Conservation (phyloP, 352 stramenopile species). For the Pythium apleroticum region DNA sequence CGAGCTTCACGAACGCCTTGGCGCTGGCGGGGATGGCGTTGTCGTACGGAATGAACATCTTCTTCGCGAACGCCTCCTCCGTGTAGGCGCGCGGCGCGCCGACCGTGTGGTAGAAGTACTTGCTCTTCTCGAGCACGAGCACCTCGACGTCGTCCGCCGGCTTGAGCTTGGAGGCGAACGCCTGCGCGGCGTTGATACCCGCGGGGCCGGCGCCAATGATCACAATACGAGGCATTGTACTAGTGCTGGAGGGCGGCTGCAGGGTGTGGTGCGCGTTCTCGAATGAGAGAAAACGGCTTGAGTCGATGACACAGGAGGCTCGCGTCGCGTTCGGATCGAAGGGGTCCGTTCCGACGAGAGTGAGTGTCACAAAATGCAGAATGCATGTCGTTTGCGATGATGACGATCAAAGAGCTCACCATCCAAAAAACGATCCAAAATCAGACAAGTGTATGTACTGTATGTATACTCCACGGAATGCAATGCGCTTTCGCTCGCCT, state of each 20-base stretch:
- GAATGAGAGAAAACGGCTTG: too few species aligned
- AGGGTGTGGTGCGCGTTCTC: neutral
- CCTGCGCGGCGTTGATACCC: slow-evolving; percentile 43
- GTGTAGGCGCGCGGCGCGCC: slow-evolving; percentile 54
- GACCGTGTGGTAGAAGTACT: slow-evolving; percentile 46
- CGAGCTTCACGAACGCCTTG: slow-evolving; percentile 15
- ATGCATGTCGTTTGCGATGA: neutral
- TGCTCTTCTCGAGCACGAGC: slow-evolving; percentile 58
- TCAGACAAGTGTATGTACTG: too few species aligned
- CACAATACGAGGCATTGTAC: slow-evolving; percentile 37
- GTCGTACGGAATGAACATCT: slow-evolving; percentile 70
- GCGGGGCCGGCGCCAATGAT: slow-evolving; percentile 62
- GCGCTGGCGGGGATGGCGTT: slow-evolving; percentile 43
- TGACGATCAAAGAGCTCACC: neutral
- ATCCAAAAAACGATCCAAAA: neutral
- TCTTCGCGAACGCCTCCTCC: slow-evolving; percentile 42
- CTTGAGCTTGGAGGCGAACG: slow-evolving; percentile 40
- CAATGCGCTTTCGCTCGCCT: too few species aligned
- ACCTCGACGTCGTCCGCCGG: slow-evolving; percentile 43
- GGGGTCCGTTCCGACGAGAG: neutral
- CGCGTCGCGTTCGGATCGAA: too few species aligned
- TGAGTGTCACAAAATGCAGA: neutral
- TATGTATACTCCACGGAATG: too few species aligned
- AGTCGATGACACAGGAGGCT: neutral
- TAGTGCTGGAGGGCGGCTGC: too few species aligned